Percentiles rank a stretch among this genome's conserved stretches.
Evolutionary conservation across 352 stramenopile genomes (phyloP).

Genomic region (Phytophthora agathidicida): DNA sequence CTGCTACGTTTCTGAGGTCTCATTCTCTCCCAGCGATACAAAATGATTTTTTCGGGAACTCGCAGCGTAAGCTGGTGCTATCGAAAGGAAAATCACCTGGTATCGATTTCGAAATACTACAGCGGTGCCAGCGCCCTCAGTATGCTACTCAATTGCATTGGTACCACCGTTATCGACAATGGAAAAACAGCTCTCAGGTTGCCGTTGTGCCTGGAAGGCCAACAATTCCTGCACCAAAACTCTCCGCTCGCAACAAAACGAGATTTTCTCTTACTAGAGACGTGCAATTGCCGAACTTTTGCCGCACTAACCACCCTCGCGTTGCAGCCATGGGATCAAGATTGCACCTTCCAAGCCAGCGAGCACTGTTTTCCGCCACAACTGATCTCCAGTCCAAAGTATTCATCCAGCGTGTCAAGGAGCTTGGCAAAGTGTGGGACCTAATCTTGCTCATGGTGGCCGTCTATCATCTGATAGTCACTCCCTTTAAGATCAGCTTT

Average conservation of each 20-base stretch:
- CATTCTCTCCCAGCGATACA: conserved; percentile 59
- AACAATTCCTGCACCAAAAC: not conserved
- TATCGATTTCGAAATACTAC: conserved; percentile 57
- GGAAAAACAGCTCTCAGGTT: conserved; percentile 11
- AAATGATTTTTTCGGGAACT: conserved; percentile 43
- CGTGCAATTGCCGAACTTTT: not conserved
- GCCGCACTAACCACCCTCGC: not conserved
- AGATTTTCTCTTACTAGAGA: conserved; percentile 4
- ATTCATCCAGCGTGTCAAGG: conserved; percentile 47
- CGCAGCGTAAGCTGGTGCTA: conserved; percentile 30
- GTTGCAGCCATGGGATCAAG: conserved; percentile 23
- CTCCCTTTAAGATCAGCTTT: conserved; percentile 67
- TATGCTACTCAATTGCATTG: conserved; percentile 48
- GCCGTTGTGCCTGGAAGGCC: not conserved
- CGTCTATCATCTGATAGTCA: conserved; percentile 47
- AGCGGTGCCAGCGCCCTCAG: conserved; percentile 54
- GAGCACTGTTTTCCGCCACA: conserved; percentile 13
- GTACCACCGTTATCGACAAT: conserved; percentile 49
- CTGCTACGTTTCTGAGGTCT: conserved; percentile 27
- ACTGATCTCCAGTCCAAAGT: conserved; percentile 28
- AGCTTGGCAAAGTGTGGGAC: conserved; percentile 54
- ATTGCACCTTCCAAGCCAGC: conserved; percentile 19
- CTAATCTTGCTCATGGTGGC: conserved; percentile 48
- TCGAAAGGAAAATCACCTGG: conserved; percentile 47
- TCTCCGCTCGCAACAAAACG: not conserved